phyloP scores from a whole-genome alignment of 2,329 filamentous ascomycete species.

The Penicillium sp. region DNA sequence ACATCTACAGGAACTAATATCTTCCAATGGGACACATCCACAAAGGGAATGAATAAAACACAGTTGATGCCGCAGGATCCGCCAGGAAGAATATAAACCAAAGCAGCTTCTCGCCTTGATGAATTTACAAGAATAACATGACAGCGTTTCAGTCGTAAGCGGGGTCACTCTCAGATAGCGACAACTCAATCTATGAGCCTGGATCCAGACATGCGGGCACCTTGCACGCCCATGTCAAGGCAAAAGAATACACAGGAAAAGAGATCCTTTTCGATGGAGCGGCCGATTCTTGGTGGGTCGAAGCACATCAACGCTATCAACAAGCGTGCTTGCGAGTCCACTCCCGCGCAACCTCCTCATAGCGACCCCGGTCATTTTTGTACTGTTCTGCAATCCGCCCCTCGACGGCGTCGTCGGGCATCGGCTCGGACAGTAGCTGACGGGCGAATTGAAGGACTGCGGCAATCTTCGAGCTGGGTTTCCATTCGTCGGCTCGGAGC shows the following conservation, averaged over 20 bases:
- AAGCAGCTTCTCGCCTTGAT: not conserved
- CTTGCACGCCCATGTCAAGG: not conserved
- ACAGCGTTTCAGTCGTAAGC: constrained; percentile 12
- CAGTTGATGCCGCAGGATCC: not conserved
- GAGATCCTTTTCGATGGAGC: not conserved
- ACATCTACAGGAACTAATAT: not conserved
- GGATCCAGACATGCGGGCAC: not conserved
- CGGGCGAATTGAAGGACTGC: constrained; percentile 75
- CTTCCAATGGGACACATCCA: not conserved
- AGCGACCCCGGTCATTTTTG: constrained; percentile 63
- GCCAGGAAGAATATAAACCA: not conserved
- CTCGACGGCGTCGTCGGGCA: constrained; percentile 88
- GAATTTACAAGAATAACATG: constrained; percentile 1
- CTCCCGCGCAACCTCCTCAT: constrained; percentile 70
- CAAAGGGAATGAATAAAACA: not conserved
- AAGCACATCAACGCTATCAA: constrained; percentile 26
- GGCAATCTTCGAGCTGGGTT: constrained; percentile 74
- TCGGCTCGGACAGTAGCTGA: constrained; percentile 72
- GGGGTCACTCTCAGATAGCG: not conserved
- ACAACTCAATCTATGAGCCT: not conserved
- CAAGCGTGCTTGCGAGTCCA: constrained; percentile 72
- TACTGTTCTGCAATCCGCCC: constrained; percentile 81
- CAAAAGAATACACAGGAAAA: not conserved
- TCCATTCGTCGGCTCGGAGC: constrained; percentile 86
- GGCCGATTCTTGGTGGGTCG: not conserved